A percentile compares a stretch with the other conserved stretches of the same genome.
Evolutionary conservation across 75 land plant species (phyloP).

Genomic region (Cryptomeria japonica): DNA sequence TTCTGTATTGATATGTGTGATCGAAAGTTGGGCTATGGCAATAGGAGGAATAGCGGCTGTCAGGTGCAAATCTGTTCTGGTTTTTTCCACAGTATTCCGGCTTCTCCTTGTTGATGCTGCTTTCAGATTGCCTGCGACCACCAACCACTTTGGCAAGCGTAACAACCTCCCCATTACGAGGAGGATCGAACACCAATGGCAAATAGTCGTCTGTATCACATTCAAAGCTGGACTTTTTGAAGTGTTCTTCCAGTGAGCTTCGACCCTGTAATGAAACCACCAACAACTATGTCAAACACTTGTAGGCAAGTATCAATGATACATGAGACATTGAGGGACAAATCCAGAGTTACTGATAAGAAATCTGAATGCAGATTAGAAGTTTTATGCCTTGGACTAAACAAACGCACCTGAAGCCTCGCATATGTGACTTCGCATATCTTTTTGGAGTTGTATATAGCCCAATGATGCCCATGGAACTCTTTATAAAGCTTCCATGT

Average conservation of each 20-base stretch:
- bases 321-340: background rate
- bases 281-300: background rate
- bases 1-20: background rate
- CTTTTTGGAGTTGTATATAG: conserved; percentile 45
- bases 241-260: conserved; percentile 81
- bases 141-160: conserved; percentile 3
- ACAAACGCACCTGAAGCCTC: conserved; percentile 33
- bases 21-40: background rate
- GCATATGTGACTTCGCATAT: conserved; percentile 51
- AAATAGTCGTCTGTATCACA: conserved; percentile 86
- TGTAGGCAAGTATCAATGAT: background rate
- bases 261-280: conserved; percentile 54
- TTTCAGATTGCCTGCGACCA: background rate
- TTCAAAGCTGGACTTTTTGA: conserved; percentile 86
- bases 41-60: background rate
- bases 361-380: too few species aligned
- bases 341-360: background rate
- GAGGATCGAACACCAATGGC: conserved; percentile 84
- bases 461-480: conserved; percentile 40
- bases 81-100: background rate
- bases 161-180: conserved; percentile 67
- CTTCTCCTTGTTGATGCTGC: background rate
- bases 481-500: conserved; percentile 31
- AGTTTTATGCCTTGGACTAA: too few species aligned
- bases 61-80: background rate